phyloP scores from a whole-genome alignment of 2,329 filamentous ascomycete genomes.

The Aspergillus quadricinctus region DNA sequence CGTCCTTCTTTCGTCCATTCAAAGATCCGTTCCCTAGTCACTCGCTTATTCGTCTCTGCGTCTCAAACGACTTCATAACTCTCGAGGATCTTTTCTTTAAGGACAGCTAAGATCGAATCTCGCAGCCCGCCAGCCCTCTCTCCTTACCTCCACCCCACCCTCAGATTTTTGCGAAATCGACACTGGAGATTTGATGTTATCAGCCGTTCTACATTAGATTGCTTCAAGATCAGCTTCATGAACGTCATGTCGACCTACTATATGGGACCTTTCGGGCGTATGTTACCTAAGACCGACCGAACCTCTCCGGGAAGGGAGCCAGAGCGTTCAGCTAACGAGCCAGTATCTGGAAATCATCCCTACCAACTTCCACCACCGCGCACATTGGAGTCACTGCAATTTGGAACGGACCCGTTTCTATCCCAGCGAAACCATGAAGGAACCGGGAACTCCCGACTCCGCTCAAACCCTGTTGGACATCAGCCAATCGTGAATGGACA shows the following conservation, averaged over 20 bases:
- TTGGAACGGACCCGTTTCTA: constrained; percentile 32
- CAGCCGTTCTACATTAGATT: constrained; percentile 1
- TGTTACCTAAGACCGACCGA: constrained; percentile 29
- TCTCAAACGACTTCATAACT: not conserved
- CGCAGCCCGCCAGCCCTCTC: not conserved
- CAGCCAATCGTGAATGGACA: constrained; percentile 23
- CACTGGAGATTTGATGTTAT: not conserved
- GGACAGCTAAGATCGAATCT: not conserved
- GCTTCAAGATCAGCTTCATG: constrained; percentile 6
- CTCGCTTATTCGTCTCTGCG: not conserved
- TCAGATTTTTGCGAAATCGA: not conserved
- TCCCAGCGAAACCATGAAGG: constrained; percentile 23
- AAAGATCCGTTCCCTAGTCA: not conserved
- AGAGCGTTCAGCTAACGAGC: constrained; percentile 27
- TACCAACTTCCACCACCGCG: constrained; percentile 41
- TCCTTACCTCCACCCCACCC: not conserved
- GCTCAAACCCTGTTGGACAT: constrained; percentile 8
- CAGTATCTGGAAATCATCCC: constrained; percentile 28
- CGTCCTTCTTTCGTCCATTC: not conserved
- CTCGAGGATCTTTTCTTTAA: not conserved
- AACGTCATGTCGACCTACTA: constrained; percentile 34
- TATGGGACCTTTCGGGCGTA: constrained; percentile 38
- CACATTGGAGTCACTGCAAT: constrained; percentile 28
- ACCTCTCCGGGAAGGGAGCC: constrained; percentile 22
- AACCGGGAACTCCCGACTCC: constrained; percentile 17